Base-by-base conservation (phyloP, 2,329 filamentous ascomycete genomes). In the Trichoderma brevicompactum region DNA sequence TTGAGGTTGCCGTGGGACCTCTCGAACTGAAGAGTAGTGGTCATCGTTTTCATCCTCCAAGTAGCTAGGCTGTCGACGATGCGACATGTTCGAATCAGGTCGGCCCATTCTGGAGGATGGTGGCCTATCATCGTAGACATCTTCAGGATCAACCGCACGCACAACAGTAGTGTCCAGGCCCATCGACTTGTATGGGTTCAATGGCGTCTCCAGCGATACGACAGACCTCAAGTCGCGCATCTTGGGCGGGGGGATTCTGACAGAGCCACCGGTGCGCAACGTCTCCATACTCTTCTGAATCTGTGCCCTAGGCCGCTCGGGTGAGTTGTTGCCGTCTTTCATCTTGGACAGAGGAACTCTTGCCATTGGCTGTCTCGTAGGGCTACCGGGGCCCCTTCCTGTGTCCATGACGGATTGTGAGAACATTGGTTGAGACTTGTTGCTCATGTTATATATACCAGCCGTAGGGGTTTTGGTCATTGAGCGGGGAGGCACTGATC, bases 161-260 rank as follows among this genome's bases (percentile, higher is more conserved):
- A 89, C 83, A 74, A 87, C 79, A 78, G 86, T 84, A 3, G 84
- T 82, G 3, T 77, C 76, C 5, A 86, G 77, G 12, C 81, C 83
- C 1, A 78, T 72, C 10, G 78, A 74, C 55, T 81, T 81, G 71
- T 85, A 86, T 6, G 79, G 79, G 68, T 82, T 83, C 13, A 69
- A 69, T 0, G 83, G 82, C 0, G 83, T 81, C 66, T 83, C 82
- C 17, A 87, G 77, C 58, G 85, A 82, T 2, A 82, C 80, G 8
- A 81, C 77, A 7, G 81, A 79, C 53, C 79, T 74, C 58, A 97
- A 83, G 48, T 96, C 92, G 69, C 94, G 89, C 93, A 98, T 97
- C 76, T 93, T 95, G 55, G 94, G 94, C 12, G 94, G 94, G 41
- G 92, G 92, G 1, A 89, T 89, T 68, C 88, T 83, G 73, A 83